phyloP scores from a whole-genome alignment of 768 basidiomycete species.

The Infundibulicybe gibba region DNA sequence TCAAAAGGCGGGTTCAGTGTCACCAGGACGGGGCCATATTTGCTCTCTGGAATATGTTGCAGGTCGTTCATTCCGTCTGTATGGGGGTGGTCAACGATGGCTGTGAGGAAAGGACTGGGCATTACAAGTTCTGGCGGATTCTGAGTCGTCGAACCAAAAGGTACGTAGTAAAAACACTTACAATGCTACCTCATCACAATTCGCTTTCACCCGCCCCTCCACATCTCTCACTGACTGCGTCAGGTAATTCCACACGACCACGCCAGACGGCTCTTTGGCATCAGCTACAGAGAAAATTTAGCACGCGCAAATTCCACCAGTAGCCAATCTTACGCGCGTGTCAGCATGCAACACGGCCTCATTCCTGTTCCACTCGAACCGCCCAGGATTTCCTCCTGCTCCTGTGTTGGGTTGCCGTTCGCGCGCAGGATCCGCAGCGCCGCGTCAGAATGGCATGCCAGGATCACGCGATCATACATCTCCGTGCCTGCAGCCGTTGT shows the following conservation, averaged over 20 bases:
- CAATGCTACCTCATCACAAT: slow-evolving; percentile 61
- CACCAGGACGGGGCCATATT: slow-evolving; percentile 61
- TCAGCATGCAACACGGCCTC: slow-evolving; percentile 68
- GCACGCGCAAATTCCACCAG: not conserved
- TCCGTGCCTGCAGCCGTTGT: slow-evolving; percentile 43
- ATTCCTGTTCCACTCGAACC: slow-evolving; percentile 67
- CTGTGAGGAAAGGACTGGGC: too few relatives aligned
- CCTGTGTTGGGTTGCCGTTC: slow-evolving; percentile 31
- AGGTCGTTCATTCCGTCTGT: slow-evolving; percentile 75
- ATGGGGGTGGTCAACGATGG: not conserved
- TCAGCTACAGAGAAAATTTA: slow-evolving; percentile 38
- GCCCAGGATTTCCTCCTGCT: slow-evolving; percentile 53
- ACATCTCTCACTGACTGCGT: slow-evolving; percentile 39
- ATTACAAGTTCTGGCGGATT: slow-evolving; percentile 38
- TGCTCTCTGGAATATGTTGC: slow-evolving; percentile 56
- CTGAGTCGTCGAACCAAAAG: slow-evolving; percentile 1
- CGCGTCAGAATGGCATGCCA: slow-evolving; percentile 72
- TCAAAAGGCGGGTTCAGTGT: slow-evolving; percentile 73
- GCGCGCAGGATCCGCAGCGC: slow-evolving; percentile 46
- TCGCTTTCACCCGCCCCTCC: slow-evolving; percentile 34
- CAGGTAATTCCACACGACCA: slow-evolving; percentile 87
- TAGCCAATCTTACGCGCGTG: slow-evolving; percentile 37
- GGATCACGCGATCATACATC: slow-evolving; percentile 65
- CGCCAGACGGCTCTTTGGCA: slow-evolving; percentile 56
- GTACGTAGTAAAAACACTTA: slow-evolving; percentile 25